Conservation (phyloP, 371 early-diverging fungal genomes). For the Mucor velutinosus region DNA sequence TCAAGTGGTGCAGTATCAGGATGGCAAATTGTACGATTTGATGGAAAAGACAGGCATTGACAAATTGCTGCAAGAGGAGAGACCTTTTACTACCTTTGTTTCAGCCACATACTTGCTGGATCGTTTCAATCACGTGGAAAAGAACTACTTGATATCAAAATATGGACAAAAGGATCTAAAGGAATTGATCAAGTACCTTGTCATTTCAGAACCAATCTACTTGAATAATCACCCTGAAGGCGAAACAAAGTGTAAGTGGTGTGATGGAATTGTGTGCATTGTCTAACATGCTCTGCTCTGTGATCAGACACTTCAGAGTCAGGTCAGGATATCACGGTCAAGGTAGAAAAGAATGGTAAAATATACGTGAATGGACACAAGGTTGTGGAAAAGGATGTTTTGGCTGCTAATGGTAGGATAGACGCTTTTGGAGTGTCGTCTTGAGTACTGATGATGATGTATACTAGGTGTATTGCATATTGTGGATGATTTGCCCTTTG, state of each 20-base stretch:
- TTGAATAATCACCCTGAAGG: constrained; percentile 30
- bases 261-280: neutral
- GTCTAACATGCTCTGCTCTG: neutral
- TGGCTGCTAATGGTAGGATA: constrained; percentile 46
- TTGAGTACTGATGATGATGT: neutral
- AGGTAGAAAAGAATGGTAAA: constrained; percentile 17
- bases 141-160: constrained; percentile 38
- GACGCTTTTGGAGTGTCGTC: neutral
- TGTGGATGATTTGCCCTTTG: constrained; percentile 37
- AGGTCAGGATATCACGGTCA: constrained; percentile 27
- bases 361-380: constrained; percentile 30
- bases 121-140: constrained; percentile 40
- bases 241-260: constrained; percentile 17
- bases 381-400: constrained; percentile 28
- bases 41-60: constrained; percentile 22
- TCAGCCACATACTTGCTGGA: constrained; percentile 31
- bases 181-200: constrained; percentile 37
- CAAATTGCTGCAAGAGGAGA: constrained; percentile 16
- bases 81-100: constrained; percentile 54
- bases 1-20: constrained; percentile 30
- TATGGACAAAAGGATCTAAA: constrained; percentile 42
- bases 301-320: constrained; percentile 26
- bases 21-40: constrained; percentile 31
- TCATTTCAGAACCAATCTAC: constrained; percentile 39
- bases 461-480: constrained; percentile 43